Evolutionary conservation across 179 eudicot species (phyloP).

Genomic region (Beta macrorhiza): DNA sequence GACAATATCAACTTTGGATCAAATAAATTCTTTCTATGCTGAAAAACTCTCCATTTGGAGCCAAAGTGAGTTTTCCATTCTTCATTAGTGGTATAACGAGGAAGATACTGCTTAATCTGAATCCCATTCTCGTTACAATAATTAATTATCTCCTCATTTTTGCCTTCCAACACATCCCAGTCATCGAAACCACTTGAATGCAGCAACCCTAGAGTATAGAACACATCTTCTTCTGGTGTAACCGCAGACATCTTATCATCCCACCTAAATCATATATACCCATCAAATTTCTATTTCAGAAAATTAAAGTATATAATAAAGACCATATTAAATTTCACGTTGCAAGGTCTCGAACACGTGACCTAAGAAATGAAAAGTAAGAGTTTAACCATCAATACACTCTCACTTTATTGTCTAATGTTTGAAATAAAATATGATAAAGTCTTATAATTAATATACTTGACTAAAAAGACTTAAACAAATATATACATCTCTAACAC

Average conservation of each 20-base stretch:
- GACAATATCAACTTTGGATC: slow-evolving; percentile 82
- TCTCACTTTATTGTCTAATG: too few relatives aligned
- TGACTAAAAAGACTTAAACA: too few relatives aligned
- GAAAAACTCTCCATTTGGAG: slow-evolving; percentile 56
- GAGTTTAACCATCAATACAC: too few relatives aligned
- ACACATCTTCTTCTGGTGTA: slow-evolving; percentile 66
- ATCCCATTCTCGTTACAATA: slow-evolving; percentile 59
- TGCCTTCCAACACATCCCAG: slow-evolving; percentile 42
- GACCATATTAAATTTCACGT: too few relatives aligned
- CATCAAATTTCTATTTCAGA: not conserved
- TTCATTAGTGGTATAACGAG: slow-evolving; percentile 46
- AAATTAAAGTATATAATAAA: too few relatives aligned
- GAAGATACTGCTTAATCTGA: slow-evolving; percentile 65
- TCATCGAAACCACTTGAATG: slow-evolving; percentile 40
- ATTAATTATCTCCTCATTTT: slow-evolving; percentile 49
- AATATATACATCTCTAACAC: too few relatives aligned
- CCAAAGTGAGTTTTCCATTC: slow-evolving; percentile 82
- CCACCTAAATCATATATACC: slow-evolving; percentile 53
- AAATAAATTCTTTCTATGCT: slow-evolving; percentile 49
- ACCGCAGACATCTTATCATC: slow-evolving; percentile 75
- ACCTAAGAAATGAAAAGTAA: too few relatives aligned
- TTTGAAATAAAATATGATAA: too few relatives aligned
- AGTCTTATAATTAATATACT: too few relatives aligned
- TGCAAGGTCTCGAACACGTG: too few relatives aligned
- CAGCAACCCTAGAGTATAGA: slow-evolving; percentile 69